Evolutionary conservation across 345 rosid genomes (phyloP).

Genomic region (Brassica cretica): DNA sequence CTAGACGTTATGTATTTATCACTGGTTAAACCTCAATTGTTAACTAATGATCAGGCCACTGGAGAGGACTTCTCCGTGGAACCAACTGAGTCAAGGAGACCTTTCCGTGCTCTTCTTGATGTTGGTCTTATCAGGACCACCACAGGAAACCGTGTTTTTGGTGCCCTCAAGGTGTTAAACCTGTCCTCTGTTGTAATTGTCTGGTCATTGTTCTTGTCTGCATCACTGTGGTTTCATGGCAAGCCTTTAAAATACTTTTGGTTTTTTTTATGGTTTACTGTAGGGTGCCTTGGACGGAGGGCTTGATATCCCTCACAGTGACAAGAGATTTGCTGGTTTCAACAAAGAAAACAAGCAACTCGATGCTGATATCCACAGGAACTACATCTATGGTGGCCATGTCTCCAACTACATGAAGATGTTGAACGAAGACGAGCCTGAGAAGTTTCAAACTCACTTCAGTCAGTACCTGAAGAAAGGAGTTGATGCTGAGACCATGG

Average conservation of each 20-base stretch:
- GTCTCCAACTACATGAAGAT: conserved; percentile 65
- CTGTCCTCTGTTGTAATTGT: not conserved
- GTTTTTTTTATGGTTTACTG: not conserved
- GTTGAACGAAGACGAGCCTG: conserved; percentile 65
- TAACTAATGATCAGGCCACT: not conserved
- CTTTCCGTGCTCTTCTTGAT: conserved; percentile 82
- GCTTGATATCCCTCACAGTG: conserved; percentile 76
- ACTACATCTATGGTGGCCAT: not conserved
- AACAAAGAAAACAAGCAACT: not conserved
- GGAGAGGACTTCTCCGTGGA: conserved; percentile 79
- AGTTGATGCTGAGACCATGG: conserved; percentile 55
- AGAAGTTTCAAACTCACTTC: conserved; percentile 69
- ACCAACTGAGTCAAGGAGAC: conserved; percentile 64
- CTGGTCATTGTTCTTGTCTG: not conserved
- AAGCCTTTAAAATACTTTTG: not conserved
- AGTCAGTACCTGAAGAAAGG: conserved; percentile 56
- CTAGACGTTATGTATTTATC: not conserved
- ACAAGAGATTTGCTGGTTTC: conserved; percentile 61
- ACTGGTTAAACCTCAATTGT: not conserved
- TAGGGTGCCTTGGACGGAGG: conserved; percentile 65
- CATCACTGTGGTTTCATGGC: not conserved
- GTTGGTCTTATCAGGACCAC: conserved; percentile 72
- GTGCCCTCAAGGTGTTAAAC: conserved; percentile 61
- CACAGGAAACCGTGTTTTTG: conserved; percentile 77
- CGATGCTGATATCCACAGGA: not conserved